Evolutionary conservation across 768 basidiomycete genomes (phyloP), one percentile per base, ranked within the genome.

Genomic region (Suillus paluster): DNA sequence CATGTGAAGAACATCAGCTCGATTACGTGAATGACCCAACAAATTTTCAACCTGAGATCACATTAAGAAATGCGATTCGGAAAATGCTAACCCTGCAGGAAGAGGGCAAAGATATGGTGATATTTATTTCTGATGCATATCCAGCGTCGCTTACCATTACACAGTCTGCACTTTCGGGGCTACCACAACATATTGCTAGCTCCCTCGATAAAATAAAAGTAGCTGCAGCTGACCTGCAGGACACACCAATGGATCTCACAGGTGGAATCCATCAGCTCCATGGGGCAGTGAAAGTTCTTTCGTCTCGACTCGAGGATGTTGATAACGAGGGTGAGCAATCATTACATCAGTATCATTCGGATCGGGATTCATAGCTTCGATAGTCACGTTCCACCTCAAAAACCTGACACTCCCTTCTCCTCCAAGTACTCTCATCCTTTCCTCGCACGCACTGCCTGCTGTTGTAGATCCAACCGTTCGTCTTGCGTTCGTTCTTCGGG

Each of bases 11-110:
- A 12, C 78, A 92, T 64, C 71, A 74, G 1, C 71, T 94, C 9
- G 76, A 80, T 61, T 95, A 88, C 72, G 80, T 89, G 45, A 75
- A 78, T 21, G 93, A 95, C 68, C 72, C 77, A 0, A 90, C 91
- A 19, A 95, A 95, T 69, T 86, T 88, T 60, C 87, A 93, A 66
- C 90, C 92, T 3, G 80, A 81, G 6, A 61, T 91, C 45, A 93
- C 93, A 0, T 73, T 86, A 39, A 83, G 93, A 19, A 95, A 95
- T 73, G 83, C 85, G 19, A 80, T 94, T 39, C 86, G 92, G n/a
- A 78, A 84, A 23, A 66, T 73, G 63, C 72, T 85, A 38, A 33
- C 10, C 25, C 57, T 45, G 59, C 54, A 67, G 55, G 73, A 63
- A 30, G 64, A 44, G 56, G 60, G 69, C 53, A 48, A 54, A 56